phyloP scores from a whole-genome alignment of 2,329 filamentous ascomycete genomes.

The Magnaporthiopsis incrustans region DNA sequence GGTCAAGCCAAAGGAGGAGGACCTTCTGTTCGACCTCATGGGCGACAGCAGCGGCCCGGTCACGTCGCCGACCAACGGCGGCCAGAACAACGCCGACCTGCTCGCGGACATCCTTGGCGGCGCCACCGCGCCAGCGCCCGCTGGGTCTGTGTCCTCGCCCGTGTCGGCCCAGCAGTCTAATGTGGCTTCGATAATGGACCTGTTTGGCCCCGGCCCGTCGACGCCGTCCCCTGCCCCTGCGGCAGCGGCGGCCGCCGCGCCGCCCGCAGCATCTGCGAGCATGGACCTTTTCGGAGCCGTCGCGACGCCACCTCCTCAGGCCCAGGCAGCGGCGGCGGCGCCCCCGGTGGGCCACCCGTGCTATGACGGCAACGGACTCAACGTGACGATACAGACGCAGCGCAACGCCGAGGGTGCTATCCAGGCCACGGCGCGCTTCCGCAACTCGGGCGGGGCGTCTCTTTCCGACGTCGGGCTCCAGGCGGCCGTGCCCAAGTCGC shows the following conservation, averaged over 20 bases:
- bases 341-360: slow-evolving; percentile 49
- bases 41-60: slow-evolving; percentile 60
- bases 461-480: slow-evolving; percentile 77
- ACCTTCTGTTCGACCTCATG: slow-evolving; percentile 88
- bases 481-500: slow-evolving; percentile 91
- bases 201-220: slow-evolving; percentile 54
- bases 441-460: slow-evolving; percentile 60
- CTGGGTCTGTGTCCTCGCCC: slow-evolving; percentile 30
- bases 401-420: slow-evolving; percentile 71
- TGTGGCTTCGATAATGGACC: slow-evolving; percentile 76
- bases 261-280: slow-evolving; percentile 35
- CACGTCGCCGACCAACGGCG: slow-evolving; percentile 42
- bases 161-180: slow-evolving; percentile 49
- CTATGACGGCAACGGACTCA: slow-evolving; percentile 80
- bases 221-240: slow-evolving; percentile 21
- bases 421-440: slow-evolving; percentile 77
- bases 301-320: slow-evolving; percentile 29
- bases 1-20: slow-evolving; percentile 80
- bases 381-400: slow-evolving; percentile 75
- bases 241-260: slow-evolving; percentile 26
- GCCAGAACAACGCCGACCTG: slow-evolving; percentile 66
- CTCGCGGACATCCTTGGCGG: slow-evolving; percentile 87
- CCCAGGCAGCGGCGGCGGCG: slow-evolving; percentile 27
- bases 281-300: slow-evolving; percentile 43
- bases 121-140: slow-evolving; percentile 32